Percentiles rank a stretch among this genome's conserved stretches.
Evolutionary conservation across 75 land plant species (phyloP).

Genomic region (Pseudotsuga menziesii): DNA sequence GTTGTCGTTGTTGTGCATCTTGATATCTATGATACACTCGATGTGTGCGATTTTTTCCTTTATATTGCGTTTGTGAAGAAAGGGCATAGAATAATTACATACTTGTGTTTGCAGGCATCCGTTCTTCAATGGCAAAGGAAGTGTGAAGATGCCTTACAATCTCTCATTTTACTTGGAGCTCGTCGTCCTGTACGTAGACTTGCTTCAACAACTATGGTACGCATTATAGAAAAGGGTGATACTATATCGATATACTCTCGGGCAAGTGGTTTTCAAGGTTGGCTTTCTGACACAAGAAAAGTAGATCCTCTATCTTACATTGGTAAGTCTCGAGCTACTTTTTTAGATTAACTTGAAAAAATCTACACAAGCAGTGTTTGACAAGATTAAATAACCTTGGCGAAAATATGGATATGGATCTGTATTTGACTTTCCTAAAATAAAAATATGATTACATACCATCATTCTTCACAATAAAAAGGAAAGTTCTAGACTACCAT

Average conservation of each 20-base stretch:
- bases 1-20: too few species aligned
- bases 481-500: neutral
- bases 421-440: neutral
- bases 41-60: neutral
- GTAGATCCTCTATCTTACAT: conserved; percentile 65
- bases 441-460: neutral
- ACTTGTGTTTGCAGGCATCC: conserved; percentile 53
- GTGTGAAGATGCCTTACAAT: conserved; percentile 91
- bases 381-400: neutral
- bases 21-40: too few species aligned
- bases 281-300: conserved; percentile 77
- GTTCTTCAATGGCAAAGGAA: conserved; percentile 79
- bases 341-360: neutral
- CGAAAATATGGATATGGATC: neutral
- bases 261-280: conserved; percentile 90
- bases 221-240: conserved; percentile 79
- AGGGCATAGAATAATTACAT: neutral
- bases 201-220: conserved; percentile 75
- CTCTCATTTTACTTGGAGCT: conserved; percentile 73
- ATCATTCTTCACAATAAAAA: neutral
- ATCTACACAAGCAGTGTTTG: neutral
- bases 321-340: conserved; percentile 38
- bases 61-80: neutral
- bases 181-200: conserved; percentile 89
- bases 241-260: conserved; percentile 89